Evolutionary conservation across 2,329 filamentous ascomycete genomes (phyloP), one percentile per base, ranked within the genome.

Genomic region (Cladosporium sp.): DNA sequence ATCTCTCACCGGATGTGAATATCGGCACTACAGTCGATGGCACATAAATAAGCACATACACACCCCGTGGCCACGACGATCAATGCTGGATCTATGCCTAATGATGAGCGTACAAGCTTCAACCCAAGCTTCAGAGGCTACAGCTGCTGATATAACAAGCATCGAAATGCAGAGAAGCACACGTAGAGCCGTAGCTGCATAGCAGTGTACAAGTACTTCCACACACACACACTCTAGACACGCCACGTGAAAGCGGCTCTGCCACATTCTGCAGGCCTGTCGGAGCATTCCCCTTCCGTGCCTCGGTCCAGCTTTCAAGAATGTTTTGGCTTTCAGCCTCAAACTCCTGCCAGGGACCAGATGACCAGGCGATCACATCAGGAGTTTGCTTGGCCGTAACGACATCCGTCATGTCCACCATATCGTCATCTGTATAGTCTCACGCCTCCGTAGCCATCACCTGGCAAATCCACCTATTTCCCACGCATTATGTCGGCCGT

Each of bases 401-500:
- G 3, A 17, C 8, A 36, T 20, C 40, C 8, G 47, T 20, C 34
- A 56, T 39, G 40, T 19, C 25, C 30, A 15, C 30, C 6, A 17
- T 55, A 15, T 37, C 22, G 20, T 43, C 20, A 38, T n/a, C 17
- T 9, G 30, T 40, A 40, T 40, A 19, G 11, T 15, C 38, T 17
- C 4, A 19, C 38, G 34, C 17, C 17, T 28, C 15, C 7, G n/a
- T 34, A 34, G 25, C n/a, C n/a, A 50, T 38, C 20, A 14, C 30
- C 11, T 37, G 25, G 20, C 39, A 39, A 17, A 39, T 37, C 22
- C 30, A 15, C 47, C 25, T 25, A 34, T 40, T 36, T 50, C 14
- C 40, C 51, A 58, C 50, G 61, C 43, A 59, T 38, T 28, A 73
- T 73, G 70, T 73, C 70, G 34, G 70, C 66, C 50, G 64, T 65